Conservation (phyloP, 305 asterid genomes). For the Solanum hybrid region DNA sequence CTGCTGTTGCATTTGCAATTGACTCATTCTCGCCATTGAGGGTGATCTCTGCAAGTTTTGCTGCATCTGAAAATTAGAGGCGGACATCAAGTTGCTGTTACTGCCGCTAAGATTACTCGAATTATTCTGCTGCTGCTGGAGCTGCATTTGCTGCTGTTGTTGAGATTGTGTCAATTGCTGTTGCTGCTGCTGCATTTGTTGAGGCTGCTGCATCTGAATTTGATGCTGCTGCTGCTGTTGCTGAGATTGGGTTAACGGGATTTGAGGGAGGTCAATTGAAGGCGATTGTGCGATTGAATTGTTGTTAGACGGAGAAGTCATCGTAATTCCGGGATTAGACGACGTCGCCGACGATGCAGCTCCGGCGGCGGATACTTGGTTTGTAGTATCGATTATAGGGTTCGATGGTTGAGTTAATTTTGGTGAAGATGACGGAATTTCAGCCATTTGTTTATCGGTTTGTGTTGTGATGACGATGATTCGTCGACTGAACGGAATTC, state of each 20-base stretch:
- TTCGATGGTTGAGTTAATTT: constrained; percentile 46
- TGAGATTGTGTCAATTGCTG: constrained; percentile 36
- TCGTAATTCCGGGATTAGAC: constrained; percentile 8
- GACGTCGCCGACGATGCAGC: constrained; percentile 6
- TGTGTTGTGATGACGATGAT: not conserved
- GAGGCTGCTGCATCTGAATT: constrained; percentile 27
- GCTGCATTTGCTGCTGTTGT: constrained; percentile 32
- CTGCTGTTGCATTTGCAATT: constrained; percentile 46
- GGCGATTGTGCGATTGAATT: constrained; percentile 14
- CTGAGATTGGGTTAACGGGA: constrained; percentile 1
- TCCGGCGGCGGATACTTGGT: constrained; percentile 7
- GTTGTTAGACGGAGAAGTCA: constrained; percentile 34
- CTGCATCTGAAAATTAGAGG: constrained; percentile 36
- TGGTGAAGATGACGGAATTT: constrained; percentile 49
- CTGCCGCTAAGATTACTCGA: constrained; percentile 11
- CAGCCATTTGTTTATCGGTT: constrained; percentile 44
- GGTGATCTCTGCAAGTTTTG: constrained; percentile 44
- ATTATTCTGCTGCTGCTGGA: constrained; percentile 28
- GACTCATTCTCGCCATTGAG: constrained; percentile 58
- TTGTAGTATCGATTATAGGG: constrained; percentile 39
- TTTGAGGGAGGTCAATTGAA: constrained; percentile 7
- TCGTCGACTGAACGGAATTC: not conserved
- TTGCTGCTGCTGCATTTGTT: constrained; percentile 17
- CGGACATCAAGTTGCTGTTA: constrained; percentile 43
- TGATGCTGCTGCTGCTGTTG: constrained; percentile 15